Conservation (phyloP, 495 filamentous ascomycete species). For the Neurospora discreta region DNA sequence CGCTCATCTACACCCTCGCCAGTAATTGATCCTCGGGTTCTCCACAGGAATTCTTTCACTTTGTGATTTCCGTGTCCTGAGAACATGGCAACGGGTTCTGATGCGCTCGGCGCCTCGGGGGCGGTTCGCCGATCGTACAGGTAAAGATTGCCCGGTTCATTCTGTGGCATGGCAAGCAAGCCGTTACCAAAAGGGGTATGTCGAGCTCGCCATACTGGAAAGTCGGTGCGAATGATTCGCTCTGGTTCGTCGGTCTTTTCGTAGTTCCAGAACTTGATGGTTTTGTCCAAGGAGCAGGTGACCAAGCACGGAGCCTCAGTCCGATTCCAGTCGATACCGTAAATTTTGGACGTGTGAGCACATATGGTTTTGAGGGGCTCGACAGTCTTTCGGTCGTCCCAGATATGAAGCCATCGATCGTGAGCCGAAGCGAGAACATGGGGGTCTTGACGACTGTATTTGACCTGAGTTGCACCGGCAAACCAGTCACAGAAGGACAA, state of each 20-base stretch:
- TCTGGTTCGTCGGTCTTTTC: slow-evolving; percentile 54
- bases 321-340: slow-evolving; percentile 91
- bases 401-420: slow-evolving; percentile 75
- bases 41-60: slow-evolving; percentile 91
- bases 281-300: slow-evolving; percentile 85
- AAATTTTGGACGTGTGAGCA: slow-evolving; percentile 92
- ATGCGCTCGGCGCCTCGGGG: slow-evolving; percentile 26
- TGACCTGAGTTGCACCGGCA: slow-evolving; percentile 90
- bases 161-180: slow-evolving; percentile 82
- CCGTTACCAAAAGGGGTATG: slow-evolving; percentile 89
- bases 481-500: slow-evolving; percentile 89
- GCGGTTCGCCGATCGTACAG: slow-evolving; percentile 62
- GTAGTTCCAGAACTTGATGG: slow-evolving; percentile 92
- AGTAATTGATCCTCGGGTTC: slow-evolving; percentile 61
- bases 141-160: slow-evolving; percentile 72
- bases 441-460: slow-evolving; percentile 81
- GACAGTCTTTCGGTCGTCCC: slow-evolving; percentile 78
- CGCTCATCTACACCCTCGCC: slow-evolving; percentile 66
- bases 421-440: slow-evolving; percentile 85
- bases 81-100: slow-evolving; percentile 60
- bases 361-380: slow-evolving; percentile 70
- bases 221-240: slow-evolving; percentile 64
- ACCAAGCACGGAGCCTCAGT: slow-evolving; percentile 56
- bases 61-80: slow-evolving; percentile 69
- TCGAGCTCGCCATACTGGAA: slow-evolving; percentile 87